Base-by-base conservation (phyloP, 2,329 filamentous ascomycete genomes). In the Aurifilum marmelostoma region DNA sequence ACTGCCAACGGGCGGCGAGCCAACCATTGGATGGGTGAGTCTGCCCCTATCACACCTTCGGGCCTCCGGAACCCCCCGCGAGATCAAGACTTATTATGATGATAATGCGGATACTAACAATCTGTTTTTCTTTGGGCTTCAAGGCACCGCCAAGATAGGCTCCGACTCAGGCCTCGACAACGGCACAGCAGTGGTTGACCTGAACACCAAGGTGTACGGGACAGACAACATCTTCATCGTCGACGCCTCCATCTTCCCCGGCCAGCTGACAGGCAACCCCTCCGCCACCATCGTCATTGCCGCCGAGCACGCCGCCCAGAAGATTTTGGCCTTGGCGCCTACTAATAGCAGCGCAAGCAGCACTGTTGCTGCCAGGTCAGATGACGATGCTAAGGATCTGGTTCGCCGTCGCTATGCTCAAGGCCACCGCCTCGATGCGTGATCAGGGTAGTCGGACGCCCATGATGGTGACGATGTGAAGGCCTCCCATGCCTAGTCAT, bases 181-280 rank as follows among this genome's bases (percentile, higher is more conserved):
- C 29, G 70, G 70, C 16, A 60, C 67, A 12, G 70, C 70, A n/a
- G 70, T 71, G 24, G 70, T 71, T 27, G 70, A 71, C 58, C n/a
- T 65, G 32, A 64, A 71, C 47, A 65, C 70, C 18, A 71, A 65
- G 68, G 70, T 71, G 29, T 71, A 64, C 50, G 70, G 70, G 27
- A 71, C 70, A 6, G 70, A 71, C 62, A 71, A 71, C 68, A 66
- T 71, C 27, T 71, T 71, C n/a, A 67, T 71, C 29, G 70, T 70
- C 12, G 70, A 71, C 62, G 70, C 70, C 14, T 70, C 67, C 16
- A 67, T 71, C 50, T 71, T 71, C 50, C 70, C 70, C 1, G 70
- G 67, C 32, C 65, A 71, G 18, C 64, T 69, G 54, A 70, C 70
- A 52, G 61, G 64, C 24, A 71, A 71, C 63, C 70, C 70, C 14